phyloP scores from a whole-genome alignment of 2,329 filamentous ascomycete species.

The Zopfia rhizophila region DNA sequence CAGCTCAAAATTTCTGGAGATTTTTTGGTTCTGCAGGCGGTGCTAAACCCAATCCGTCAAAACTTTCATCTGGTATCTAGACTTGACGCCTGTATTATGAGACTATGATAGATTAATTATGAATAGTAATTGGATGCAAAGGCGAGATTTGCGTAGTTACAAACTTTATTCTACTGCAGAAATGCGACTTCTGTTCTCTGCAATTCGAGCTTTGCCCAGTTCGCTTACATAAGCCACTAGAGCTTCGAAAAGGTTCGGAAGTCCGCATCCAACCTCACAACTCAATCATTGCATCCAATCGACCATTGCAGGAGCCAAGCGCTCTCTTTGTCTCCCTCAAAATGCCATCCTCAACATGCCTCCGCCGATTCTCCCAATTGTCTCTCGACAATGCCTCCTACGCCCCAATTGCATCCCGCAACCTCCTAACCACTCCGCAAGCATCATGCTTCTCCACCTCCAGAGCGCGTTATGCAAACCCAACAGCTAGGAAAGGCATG shows the following conservation, averaged over 20 bases:
- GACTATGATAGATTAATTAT: no score
- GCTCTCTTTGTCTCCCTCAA: constrained; percentile 29
- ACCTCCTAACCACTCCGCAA: constrained; percentile 30
- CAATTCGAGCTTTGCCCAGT: constrained; percentile 5
- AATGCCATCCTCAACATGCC: constrained; percentile 46
- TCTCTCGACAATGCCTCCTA: constrained; percentile 39
- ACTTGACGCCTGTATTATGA: no score
- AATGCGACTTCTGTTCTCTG: no score
- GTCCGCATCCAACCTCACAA: no score
- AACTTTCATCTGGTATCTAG: no score
- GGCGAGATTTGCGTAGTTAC: no score
- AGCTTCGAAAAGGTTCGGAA: neutral
- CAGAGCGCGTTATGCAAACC: constrained; percentile 36
- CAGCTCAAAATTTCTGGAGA: neutral
- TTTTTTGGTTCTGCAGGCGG: constrained; percentile 4
- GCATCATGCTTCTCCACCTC: constrained; percentile 50
- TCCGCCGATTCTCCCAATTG: constrained; percentile 44
- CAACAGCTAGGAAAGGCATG: constrained; percentile 36
- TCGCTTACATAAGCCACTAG: neutral
- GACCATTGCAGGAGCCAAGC: constrained; percentile 37
- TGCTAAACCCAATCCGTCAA: constrained; percentile 1
- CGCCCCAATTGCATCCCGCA: constrained; percentile 34
- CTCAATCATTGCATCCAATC: constrained; percentile 28
- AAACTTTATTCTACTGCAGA: no score
- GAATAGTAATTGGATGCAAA: no score